Evolutionary conservation across 495 filamentous ascomycete species (phyloP).

Genomic region (Cercophora samala): DNA sequence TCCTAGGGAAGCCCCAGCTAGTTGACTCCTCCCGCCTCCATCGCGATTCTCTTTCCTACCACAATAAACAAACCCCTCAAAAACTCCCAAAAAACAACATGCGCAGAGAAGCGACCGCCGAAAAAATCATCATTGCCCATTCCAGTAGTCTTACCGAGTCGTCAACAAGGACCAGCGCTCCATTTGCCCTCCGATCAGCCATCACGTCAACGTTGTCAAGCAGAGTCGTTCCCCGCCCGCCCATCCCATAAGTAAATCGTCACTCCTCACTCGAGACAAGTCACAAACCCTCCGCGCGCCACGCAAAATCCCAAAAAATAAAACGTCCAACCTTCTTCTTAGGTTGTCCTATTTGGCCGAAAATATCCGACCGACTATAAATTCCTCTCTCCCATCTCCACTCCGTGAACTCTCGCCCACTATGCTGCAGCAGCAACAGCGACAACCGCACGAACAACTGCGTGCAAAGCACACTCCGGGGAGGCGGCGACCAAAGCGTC

Average conservation of each 20-base stretch:
- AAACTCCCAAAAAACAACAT: conserved; percentile 23
- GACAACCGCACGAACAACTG: conserved; percentile 21
- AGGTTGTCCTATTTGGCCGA: not conserved
- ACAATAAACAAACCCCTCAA: conserved; percentile 16
- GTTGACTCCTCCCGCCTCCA: conserved; percentile 17
- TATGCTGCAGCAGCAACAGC: conserved; percentile 6
- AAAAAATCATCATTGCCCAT: conserved; percentile 23
- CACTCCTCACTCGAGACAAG: not conserved
- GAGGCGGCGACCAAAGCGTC: conserved; percentile 40
- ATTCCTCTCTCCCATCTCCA: not conserved
- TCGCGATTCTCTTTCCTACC: conserved; percentile 24
- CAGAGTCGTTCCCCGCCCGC: conserved; percentile 11
- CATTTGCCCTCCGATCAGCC: conserved; percentile 5
- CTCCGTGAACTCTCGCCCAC: conserved; percentile 7
- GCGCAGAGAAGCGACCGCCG: conserved; percentile 28
- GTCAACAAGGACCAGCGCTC: conserved; percentile 10
- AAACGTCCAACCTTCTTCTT: not conserved
- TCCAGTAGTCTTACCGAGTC: conserved; percentile 28
- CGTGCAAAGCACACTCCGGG: conserved; percentile 38
- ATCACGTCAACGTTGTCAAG: conserved; percentile 4
- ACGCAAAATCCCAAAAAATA: too few species aligned
- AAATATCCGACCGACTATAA: not conserved
- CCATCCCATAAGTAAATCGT: conserved; percentile 11
- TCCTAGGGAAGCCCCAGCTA: conserved; percentile 3
- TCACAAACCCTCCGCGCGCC: not conserved